Percentiles rank a stretch among this genome's conserved stretches.
These are phyloP conservation scores for Neonectria magnoliae DNA, from an alignment of 2,329 filamentous ascomycete genomes.

Conservation along the genomic window DNA sequence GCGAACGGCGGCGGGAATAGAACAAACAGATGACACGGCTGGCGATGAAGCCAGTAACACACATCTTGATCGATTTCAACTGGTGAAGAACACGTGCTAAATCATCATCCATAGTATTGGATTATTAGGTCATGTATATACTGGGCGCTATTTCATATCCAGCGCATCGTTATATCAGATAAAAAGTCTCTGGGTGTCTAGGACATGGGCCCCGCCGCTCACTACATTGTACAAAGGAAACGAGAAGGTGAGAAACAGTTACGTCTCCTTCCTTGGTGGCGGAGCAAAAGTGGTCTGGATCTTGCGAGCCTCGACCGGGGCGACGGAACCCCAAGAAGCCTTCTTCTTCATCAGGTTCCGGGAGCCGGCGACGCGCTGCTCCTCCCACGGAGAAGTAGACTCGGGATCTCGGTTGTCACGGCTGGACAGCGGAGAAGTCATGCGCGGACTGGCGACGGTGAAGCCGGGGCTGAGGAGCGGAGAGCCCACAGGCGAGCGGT, in stretches of 20 bases:
- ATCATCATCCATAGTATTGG: background rate
- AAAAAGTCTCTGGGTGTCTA: background rate
- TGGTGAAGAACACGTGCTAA: background rate
- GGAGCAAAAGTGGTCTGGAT: constrained; percentile 54
- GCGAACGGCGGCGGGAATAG: constrained; percentile 18
- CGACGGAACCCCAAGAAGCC: constrained; percentile 38
- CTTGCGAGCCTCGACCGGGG: constrained; percentile 49
- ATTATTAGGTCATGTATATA: background rate
- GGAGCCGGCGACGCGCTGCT: constrained; percentile 16
- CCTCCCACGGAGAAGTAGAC: constrained; percentile 33
- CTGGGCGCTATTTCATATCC: background rate
- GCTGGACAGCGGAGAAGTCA: constrained; percentile 12
- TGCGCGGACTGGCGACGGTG: constrained; percentile 33
- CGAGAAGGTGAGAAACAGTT: background rate
- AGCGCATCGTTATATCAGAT: background rate
- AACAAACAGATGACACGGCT: constrained; percentile 15
- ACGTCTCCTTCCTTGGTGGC: constrained; percentile 45
- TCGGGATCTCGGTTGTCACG: constrained; percentile 25
- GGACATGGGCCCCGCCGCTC: background rate
- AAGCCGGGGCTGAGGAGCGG: constrained; percentile 38
- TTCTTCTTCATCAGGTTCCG: constrained; percentile 34
- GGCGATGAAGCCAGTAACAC: background rate
- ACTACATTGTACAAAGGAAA: background rate
- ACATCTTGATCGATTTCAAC: constrained; percentile 10
- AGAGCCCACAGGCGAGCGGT: constrained; percentile 33